phyloP scores from a whole-genome alignment of 768 basidiomycete genomes.

The Lactifluus echinatus region DNA sequence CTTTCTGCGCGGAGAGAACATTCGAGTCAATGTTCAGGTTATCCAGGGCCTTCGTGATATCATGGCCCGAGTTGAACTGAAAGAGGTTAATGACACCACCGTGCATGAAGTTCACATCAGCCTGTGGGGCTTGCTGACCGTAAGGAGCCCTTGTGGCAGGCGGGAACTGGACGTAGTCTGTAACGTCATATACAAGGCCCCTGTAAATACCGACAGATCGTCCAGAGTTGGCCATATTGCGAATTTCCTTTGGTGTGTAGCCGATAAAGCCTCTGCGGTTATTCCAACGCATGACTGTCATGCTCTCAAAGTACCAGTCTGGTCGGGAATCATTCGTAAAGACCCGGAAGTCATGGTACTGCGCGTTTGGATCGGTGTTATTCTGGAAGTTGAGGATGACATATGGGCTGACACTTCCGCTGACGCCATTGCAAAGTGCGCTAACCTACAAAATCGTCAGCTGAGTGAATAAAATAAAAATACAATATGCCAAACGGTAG shows the following conservation, averaged over 20 bases:
- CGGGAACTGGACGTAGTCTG: constrained; percentile 64
- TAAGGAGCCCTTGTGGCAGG: constrained; percentile 46
- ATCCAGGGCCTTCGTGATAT: constrained; percentile 73
- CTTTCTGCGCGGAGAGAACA: constrained; percentile 63
- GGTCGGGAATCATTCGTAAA: constrained; percentile 84
- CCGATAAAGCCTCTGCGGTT: constrained; percentile 86
- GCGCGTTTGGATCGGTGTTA: constrained; percentile 60
- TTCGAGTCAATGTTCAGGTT: constrained; percentile 49
- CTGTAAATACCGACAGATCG: constrained; percentile 80
- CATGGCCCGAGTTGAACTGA: constrained; percentile 61
- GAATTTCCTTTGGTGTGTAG: constrained; percentile 67
- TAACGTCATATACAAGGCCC: constrained; percentile 79
- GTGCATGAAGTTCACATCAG: constrained; percentile 63
- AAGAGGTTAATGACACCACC: constrained; percentile 64
- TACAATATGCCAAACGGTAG: neutral
- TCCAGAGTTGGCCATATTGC: constrained; percentile 54
- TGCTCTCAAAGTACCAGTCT: constrained; percentile 96
- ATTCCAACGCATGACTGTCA: constrained; percentile 89
- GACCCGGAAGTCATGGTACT: constrained; percentile 95
- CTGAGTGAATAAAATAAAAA: constrained; percentile 1
- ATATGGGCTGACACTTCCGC: constrained; percentile 68
- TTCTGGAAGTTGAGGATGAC: constrained; percentile 72
- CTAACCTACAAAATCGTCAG: constrained; percentile 48
- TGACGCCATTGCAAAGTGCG: constrained; percentile 84
- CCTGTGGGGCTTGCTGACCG: constrained; percentile 35